Percentiles rank a stretch among this genome's conserved stretches.
Conservation (phyloP, 2,329 filamentous ascomycete genomes). For the Escovopsis sp. region DNA sequence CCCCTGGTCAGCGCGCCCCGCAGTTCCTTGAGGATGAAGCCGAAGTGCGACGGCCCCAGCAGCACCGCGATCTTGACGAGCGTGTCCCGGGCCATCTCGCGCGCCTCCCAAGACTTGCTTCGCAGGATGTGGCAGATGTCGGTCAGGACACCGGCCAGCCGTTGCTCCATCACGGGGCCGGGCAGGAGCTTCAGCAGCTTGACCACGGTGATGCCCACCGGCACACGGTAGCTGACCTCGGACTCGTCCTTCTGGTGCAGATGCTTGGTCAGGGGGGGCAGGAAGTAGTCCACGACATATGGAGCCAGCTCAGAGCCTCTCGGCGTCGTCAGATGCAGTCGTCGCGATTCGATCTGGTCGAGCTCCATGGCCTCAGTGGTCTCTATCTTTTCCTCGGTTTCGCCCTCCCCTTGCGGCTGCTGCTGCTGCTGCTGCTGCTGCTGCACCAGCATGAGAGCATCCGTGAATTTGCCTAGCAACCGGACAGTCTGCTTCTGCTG, state of each 20-base stretch:
- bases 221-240: conserved; percentile 82
- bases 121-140: conserved; percentile 88
- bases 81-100: conserved; percentile 82
- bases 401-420: no score
- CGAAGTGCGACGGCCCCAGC: conserved; percentile 69
- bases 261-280: conserved; percentile 68
- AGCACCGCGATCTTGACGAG: conserved; percentile 69
- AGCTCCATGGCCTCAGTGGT: conserved; percentile 30
- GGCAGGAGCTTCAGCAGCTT: conserved; percentile 76
- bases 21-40: conserved; percentile 86
- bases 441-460: conserved; percentile 49
- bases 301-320: conserved; percentile 48
- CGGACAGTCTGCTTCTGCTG: conserved; percentile 75
- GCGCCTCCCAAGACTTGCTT: conserved; percentile 73
- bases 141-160: conserved; percentile 69
- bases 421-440: conserved; percentile 19
- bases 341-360: conserved; percentile 18
- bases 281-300: conserved; percentile 59
- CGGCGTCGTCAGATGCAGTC: conserved; percentile 52
- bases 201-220: conserved; percentile 74
- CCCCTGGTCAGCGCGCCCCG: conserved; percentile 68
- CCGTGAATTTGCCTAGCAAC: conserved; percentile 66
- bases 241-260: conserved; percentile 90
- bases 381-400: no score
- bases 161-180: conserved; percentile 51